Base-by-base conservation (phyloP, 2,329 filamentous ascomycete species). In the Amylocarpus encephaloides region DNA sequence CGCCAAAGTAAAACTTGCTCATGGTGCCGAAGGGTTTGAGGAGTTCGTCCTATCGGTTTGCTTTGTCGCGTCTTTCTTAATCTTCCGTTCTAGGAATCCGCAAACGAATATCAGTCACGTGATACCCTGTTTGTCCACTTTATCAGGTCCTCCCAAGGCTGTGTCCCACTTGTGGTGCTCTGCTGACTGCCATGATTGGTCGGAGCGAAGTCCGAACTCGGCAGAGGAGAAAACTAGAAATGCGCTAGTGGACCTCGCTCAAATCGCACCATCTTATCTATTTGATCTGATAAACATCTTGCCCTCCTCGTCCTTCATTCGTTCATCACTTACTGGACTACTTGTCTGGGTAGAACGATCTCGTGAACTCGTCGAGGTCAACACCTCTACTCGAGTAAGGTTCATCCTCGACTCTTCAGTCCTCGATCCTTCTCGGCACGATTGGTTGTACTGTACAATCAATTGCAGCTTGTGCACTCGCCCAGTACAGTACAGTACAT, bases 1-100 rank as follows among this genome's bases (percentile, higher is more conserved):
- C 54, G 32, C 60, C 60, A 43, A 76, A 71, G 53, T 73, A 71
- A 65, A 76, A 76, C 59, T 67, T 69, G 61, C 70, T 75, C 74
- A 76, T 76, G 13, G 15, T 43, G 19, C 36, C 26, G 32, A 35
- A 36, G 12, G 3, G 15, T 48, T 50, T 35, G 34, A 46, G 22
- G 18, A 13, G 10, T 35, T 19, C 13, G 48, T 18, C 16, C 35
- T 30, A 11, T 13, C 26, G 30, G 6, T 11, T 38, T 46, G 35
- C 18, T 10, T 34, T 34, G 10, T 29, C 18, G 9, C 19, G 29
- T 15, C 5, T 36, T 36, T 10, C 34, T 36, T 16, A 36, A 36
- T 13, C 34, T 36, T 36, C 34, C 34, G 34, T 26, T 26, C 22
- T 26, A 26, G 22, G 22, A 26, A 26, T 26, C 22, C 22, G 22